Evolutionary conservation across 768 basidiomycete species (phyloP), one percentile per base, ranked within the genome.

Genomic region (Lanmaoa rubissima): DNA sequence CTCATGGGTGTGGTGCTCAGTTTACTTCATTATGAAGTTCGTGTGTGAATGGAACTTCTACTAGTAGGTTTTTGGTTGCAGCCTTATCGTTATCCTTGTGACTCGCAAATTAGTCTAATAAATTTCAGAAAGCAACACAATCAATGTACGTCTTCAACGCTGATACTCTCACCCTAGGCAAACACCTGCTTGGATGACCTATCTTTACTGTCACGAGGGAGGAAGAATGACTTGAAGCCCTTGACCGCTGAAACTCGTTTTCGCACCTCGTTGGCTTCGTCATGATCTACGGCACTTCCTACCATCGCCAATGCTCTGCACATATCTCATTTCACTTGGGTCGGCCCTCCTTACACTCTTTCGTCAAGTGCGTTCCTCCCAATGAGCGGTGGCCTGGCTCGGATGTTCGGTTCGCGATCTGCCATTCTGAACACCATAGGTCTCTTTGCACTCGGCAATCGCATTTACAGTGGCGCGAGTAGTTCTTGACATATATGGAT

Each of bases 401-500:
- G 21, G 21, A 24, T 24, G 3, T 24, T 44, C 9, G 43, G 43
- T 28, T 14, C 14, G 42, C 42, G 24, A 9, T 0, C 16, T 13
- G 42, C 11, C 7, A 16, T 19, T 26, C 43, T 78, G 2, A 45
- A 47, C 2, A 61, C 69, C 7, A 61, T 77, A 4, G 50, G 55
- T 2, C 47, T 75, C 17, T 78, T 79, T 45, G 70, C 75, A 0
- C 32, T 76, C 44, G 78, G 80, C 0, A 74, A 73, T 28, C 76
- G 7, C 19, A 39, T 82, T 2, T 72, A 68, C 16, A 79, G 79
- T 0, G 71, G 73, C 0, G 74, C 78, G 0, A 70, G 68, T 8
- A 75, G 36, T 51, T 5, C 14, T 35, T 19, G 14, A 12, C 32
- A 5, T 21, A 21, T 14, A 11, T 35, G 9, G n/a, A 34, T 10